A percentile compares a stretch with the other conserved stretches of the same genome.
These are phyloP conservation scores for Beta lomatogona DNA, from an alignment of 179 eudicot genomes.

Conservation along the genomic window DNA sequence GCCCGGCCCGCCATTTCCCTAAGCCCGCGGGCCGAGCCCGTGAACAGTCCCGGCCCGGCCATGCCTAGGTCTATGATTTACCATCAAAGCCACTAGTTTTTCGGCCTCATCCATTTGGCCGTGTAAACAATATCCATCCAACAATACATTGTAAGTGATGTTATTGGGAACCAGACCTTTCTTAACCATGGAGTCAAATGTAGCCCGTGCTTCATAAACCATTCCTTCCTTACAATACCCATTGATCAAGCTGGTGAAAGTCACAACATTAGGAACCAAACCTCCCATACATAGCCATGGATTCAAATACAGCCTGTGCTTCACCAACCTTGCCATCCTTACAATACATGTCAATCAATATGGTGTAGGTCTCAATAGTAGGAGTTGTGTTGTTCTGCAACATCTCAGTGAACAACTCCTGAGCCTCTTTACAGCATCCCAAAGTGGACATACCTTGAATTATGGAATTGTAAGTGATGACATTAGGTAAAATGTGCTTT, in stretches of 20 bases:
- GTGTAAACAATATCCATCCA: background rate
- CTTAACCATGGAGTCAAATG: background rate
- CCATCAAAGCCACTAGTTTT: slow-evolving; percentile 21
- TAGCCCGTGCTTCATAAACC: background rate
- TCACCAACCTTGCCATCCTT: background rate
- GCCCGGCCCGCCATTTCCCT: no score
- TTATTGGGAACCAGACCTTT: background rate
- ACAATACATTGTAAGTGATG: background rate
- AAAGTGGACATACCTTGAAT: slow-evolving; percentile 33
- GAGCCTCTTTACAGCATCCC: slow-evolving; percentile 35
- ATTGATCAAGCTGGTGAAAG: slow-evolving; percentile 24
- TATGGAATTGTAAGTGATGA: slow-evolving; percentile 25
- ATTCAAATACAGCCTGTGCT: background rate
- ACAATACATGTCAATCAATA: background rate
- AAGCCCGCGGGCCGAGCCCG: no score
- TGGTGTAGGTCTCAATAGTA: background rate
- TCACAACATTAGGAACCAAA: slow-evolving; percentile 19
- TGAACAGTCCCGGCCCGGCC: no score
- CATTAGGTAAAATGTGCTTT: slow-evolving; percentile 25
- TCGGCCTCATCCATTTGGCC: slow-evolving; percentile 10
- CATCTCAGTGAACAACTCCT: slow-evolving; percentile 29
- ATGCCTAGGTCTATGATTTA: no score
- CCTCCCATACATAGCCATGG: background rate
- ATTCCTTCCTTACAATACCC: background rate
- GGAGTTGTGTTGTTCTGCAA: slow-evolving; percentile 14